A percentile compares a stretch with the other conserved stretches of the same genome.
Evolutionary conservation across 257 asterid genomes (phyloP).

Genomic region (Haberlea rhodopensis): DNA sequence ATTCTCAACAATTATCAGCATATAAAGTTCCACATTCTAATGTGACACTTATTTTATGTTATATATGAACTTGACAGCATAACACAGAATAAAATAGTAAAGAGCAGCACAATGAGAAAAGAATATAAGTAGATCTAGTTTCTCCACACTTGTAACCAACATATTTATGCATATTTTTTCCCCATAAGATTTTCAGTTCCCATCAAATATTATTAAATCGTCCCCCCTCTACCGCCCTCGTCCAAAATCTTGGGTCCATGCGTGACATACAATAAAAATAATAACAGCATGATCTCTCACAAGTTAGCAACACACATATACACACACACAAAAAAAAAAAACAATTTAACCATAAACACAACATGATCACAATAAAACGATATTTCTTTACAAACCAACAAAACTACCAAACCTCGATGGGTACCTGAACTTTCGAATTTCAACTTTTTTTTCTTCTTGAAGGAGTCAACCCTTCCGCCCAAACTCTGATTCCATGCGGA

Average conservation of each 20-base stretch:
- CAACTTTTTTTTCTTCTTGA: conserved; percentile 73
- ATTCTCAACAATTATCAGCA: conserved; percentile 30
- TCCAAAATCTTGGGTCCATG: not conserved
- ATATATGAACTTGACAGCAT: conserved; percentile 39
- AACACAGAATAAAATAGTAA: conserved; percentile 31
- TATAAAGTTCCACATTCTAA: conserved; percentile 48
- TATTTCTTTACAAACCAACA: conserved; percentile 11
- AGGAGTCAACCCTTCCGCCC: conserved; percentile 42
- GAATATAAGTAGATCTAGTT: conserved; percentile 43
- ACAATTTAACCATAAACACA: too few relatives aligned
- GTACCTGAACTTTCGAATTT: conserved; percentile 64
- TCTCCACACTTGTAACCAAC: conserved; percentile 23
- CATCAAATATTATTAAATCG: not conserved
- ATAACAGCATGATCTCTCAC: not conserved
- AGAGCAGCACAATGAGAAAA: conserved; percentile 33
- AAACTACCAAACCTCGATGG: too few relatives aligned
- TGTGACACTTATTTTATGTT: conserved; percentile 29
- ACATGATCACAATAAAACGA: too few relatives aligned
- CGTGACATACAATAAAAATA: not conserved
- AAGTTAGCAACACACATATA: not conserved
- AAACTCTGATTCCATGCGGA: conserved; percentile 59
- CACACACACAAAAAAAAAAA: conserved; percentile 4
- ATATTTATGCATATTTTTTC: not conserved
- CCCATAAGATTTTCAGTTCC: not conserved
- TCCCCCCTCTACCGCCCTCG: not conserved